Base-by-base conservation (phyloP, 2,329 filamentous ascomycete species). In the Xylariomycetidae sp. region DNA sequence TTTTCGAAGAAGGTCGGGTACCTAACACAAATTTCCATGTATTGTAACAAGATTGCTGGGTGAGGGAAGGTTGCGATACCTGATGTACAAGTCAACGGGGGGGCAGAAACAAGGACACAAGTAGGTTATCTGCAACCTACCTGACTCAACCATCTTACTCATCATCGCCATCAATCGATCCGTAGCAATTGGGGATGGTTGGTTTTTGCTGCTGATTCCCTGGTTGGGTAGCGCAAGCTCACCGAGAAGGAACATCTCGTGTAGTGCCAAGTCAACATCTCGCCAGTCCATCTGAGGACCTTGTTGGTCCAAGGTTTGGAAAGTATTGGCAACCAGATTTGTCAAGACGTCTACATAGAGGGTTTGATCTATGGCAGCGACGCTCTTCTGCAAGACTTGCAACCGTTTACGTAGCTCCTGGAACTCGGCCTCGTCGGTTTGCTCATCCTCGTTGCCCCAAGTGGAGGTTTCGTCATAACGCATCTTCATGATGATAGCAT, bases 1-100 rank as follows among this genome's bases (percentile, higher is more conserved):
- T 80, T 79, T 54, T 97, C 89, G 56, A 98, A 97, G 59, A 96
- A 94, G 17, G 81, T 77, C 56, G 83, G 86, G 62, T 98, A 98
- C 31, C 92, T 82, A 35, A 95, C 89, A 58, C 89, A 95, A 22
- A 95, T 94, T 59, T 98, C 92, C 89, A 98, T 96, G 56, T 94
- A 98, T 62, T 96, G 88, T 15, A 98, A 71, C 44, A 96, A 79
- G 32, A 96, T 89, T 12, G 89, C 88, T 2, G 92, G 90, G 56
- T 97, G 92, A 12, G 82, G 80, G 59, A 90, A 94, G 27, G 74
- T 83, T 38, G 87, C 82, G 46, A 96, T 84, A 47, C 86, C 88
- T 89, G 20, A 20, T 18, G 28, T n/a, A n/a, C n/a, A n/a, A n/a
- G n/a, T n/a, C n/a, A n/a, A n/a, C n/a, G n/a, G n/a, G n/a, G n/a